Percentiles rank a stretch among this genome's conserved stretches.
Conservation (phyloP, 2,329 filamentous ascomycete species). For the Massarina eburnea region DNA sequence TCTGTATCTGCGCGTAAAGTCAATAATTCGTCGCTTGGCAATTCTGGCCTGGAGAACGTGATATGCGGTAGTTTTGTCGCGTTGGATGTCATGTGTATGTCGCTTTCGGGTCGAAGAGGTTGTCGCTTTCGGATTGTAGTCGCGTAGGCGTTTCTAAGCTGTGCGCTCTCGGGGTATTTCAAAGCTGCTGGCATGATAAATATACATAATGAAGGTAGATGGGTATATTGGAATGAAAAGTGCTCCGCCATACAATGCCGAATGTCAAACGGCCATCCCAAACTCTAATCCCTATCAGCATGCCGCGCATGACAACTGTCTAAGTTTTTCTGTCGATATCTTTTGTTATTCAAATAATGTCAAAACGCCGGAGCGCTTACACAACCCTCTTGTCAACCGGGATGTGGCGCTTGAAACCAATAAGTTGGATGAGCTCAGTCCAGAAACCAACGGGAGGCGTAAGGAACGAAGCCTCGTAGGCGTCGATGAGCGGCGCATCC, state of each 20-base stretch:
- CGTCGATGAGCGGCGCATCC: conserved; percentile 45
- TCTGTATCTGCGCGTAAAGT: too few species aligned
- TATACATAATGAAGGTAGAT: conserved; percentile 2
- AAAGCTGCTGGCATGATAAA: background rate
- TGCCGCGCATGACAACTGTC: too few species aligned
- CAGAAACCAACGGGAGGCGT: conserved; percentile 39
- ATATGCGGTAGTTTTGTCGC: too few species aligned
- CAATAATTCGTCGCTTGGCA: too few species aligned
- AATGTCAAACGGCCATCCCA: too few species aligned
- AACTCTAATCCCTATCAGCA: too few species aligned
- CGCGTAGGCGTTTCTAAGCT: conserved; percentile 13
- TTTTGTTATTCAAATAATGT: background rate
- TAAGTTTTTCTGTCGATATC: too few species aligned
- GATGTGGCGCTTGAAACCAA: conserved; percentile 35
- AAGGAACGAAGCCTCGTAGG: conserved; percentile 46
- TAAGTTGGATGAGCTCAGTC: conserved; percentile 40
- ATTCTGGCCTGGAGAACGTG: too few species aligned
- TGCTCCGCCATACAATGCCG: background rate
- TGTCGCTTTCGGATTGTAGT: too few species aligned
- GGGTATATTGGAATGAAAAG: conserved; percentile 15
- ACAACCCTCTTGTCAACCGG: conserved; percentile 32
- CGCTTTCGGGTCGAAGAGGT: too few species aligned
- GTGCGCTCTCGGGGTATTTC: too few species aligned
- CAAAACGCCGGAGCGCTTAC: conserved; percentile 7
- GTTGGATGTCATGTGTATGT: too few species aligned